These are phyloP conservation scores for Omphalotus olearius DNA, from an alignment of 1,284 basidiomycete genomes.

Conservation along the genomic window DNA sequence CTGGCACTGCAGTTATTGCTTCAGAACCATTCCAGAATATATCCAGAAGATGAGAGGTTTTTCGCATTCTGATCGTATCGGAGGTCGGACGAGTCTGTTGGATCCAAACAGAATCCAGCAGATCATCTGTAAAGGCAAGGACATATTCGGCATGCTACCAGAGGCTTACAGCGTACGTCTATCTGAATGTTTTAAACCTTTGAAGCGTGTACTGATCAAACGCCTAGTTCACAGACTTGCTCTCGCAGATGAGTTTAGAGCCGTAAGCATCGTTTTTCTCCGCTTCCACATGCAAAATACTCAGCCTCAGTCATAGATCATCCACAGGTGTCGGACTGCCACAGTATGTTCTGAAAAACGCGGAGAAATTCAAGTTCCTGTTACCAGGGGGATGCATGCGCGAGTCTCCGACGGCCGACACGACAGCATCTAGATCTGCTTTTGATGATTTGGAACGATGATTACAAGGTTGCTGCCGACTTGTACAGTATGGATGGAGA, in stretches of 20 bases:
- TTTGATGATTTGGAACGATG: constrained; percentile 10
- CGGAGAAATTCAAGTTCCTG: constrained; percentile 48
- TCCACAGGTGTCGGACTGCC: constrained; percentile 51
- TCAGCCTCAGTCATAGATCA: constrained; percentile 21
- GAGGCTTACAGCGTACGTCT: constrained; percentile 51
- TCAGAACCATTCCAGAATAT: constrained; percentile 56
- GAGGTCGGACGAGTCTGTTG: constrained; percentile 47
- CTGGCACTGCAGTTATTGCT: constrained; percentile 64
- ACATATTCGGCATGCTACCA: constrained; percentile 65
- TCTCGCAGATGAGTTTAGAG: constrained; percentile 45
- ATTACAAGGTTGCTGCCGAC: background rate
- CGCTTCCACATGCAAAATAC: background rate
- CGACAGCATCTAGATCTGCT: background rate
- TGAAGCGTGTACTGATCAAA: background rate
- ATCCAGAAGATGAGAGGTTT: constrained; percentile 61
- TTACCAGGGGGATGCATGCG: constrained; percentile 54
- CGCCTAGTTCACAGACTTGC: constrained; percentile 46
- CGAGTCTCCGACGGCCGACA: constrained; percentile 15
- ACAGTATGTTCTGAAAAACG: constrained; percentile 45
- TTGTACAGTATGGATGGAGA: no score
- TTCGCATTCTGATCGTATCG: constrained; percentile 64
- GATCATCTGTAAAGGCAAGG: constrained; percentile 56
- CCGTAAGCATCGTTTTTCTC: constrained; percentile 33
- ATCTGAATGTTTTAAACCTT: constrained; percentile 10
- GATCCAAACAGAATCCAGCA: constrained; percentile 51